Percentiles rank a stretch among this genome's conserved stretches.
Evolutionary conservation across 2,329 filamentous ascomycete species (phyloP).

Genomic region (Phialophora expanda): DNA sequence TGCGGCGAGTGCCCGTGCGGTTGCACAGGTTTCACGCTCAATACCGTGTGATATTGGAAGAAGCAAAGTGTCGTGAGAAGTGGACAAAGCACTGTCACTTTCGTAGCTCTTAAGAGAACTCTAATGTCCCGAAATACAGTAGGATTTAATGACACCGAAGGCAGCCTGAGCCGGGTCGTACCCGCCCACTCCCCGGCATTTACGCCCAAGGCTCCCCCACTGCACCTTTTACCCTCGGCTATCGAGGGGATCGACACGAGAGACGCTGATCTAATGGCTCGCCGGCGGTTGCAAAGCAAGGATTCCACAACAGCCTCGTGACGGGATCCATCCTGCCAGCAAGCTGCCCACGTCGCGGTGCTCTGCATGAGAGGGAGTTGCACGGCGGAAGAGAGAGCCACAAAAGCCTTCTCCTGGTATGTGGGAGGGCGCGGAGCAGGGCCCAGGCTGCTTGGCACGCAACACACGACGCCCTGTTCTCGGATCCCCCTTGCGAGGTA

Average conservation of each 20-base stretch:
- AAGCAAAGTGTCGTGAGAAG: not conserved
- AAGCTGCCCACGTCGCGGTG: not conserved
- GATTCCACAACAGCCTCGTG: not conserved
- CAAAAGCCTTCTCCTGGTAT: not conserved
- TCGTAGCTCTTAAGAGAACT: not conserved
- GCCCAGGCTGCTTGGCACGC: not conserved
- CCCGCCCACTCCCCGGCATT: not conserved
- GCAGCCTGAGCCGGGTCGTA: not conserved
- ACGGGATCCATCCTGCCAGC: not conserved
- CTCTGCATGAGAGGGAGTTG: not conserved
- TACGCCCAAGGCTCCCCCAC: not conserved
- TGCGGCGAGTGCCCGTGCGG: not conserved
- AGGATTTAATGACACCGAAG: not conserved
- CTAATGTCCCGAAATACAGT: not conserved
- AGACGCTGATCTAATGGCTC: not conserved
- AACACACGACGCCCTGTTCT: not conserved
- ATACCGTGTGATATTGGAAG: not conserved
- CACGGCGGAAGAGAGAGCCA: not conserved
- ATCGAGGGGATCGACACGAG: not conserved
- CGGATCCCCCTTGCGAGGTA: too few relatives aligned
- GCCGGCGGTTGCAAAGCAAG: not conserved
- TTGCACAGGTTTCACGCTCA: not conserved
- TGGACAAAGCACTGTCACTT: not conserved
- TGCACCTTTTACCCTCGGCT: conserved; percentile 9
- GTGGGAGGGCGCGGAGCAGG: not conserved